A percentile compares a stretch with the other conserved stretches of the same genome.
Evolutionary conservation across 148 eudicot genomes (phyloP).

Genomic region (Selenicereus undatus): DNA sequence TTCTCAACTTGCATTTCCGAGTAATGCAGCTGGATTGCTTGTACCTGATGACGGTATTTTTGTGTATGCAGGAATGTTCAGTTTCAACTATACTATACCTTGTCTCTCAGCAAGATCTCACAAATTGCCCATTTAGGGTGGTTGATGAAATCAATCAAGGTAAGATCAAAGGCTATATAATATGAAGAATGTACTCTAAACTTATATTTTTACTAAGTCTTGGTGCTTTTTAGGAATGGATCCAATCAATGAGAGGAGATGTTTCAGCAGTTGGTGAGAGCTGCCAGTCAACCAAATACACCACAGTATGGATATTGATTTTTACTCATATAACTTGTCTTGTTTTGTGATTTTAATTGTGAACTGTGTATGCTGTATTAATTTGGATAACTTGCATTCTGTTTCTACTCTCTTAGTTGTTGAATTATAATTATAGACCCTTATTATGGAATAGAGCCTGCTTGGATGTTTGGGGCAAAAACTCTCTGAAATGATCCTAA

Average conservation of each 20-base stretch:
- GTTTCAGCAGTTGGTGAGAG: conserved; percentile 97
- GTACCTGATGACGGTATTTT: conserved; percentile 20
- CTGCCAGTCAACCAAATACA: conserved; percentile 89
- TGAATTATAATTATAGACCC: neutral
- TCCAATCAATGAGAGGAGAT: conserved; percentile 91
- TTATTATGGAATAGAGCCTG: no score
- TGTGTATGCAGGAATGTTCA: conserved; percentile 78
- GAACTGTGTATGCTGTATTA: neutral
- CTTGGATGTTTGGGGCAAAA: no score
- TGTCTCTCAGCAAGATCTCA: conserved; percentile 95
- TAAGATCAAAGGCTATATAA: conserved; percentile 14
- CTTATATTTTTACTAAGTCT: conserved; percentile 4
- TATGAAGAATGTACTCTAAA: neutral
- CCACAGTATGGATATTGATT: conserved; percentile 68
- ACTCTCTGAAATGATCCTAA: no score
- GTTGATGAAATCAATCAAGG: conserved; percentile 99
- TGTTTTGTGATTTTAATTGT: conserved; percentile 5
- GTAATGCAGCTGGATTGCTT: conserved; percentile 15
- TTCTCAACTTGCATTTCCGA: conserved; percentile 6
- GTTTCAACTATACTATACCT: conserved; percentile 97
- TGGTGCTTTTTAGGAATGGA: conserved; percentile 73
- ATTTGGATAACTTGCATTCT: neutral
- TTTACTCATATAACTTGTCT: neutral
- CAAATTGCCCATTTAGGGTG: conserved; percentile 96
- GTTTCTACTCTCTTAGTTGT: neutral